These are phyloP conservation scores for Penicillium rolfsii DNA, from an alignment of 2,329 filamentous ascomycete genomes.

Conservation along the genomic window DNA sequence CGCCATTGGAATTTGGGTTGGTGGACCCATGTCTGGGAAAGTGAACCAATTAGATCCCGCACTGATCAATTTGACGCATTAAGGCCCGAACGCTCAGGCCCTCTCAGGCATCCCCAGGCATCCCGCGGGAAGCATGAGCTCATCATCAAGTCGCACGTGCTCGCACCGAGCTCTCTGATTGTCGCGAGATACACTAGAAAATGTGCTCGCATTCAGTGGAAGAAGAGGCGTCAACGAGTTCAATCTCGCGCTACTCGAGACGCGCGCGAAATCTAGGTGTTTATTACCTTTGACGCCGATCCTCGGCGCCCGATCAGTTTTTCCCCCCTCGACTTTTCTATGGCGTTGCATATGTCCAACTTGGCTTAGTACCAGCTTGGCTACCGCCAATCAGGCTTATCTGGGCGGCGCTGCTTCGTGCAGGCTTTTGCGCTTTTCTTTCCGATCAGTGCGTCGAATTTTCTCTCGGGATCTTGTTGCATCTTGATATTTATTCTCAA, in stretches of 20 bases:
- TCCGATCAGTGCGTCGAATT: conserved; percentile 1
- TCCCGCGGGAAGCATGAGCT: conserved; percentile 17
- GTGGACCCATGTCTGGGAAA: conserved; percentile 2
- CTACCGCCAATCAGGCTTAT: conserved; percentile 6
- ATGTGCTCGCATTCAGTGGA: not conserved
- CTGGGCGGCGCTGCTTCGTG: not conserved
- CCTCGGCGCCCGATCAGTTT: not conserved
- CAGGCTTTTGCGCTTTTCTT: not conserved
- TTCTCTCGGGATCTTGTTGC: not conserved
- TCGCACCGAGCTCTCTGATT: conserved; percentile 15
- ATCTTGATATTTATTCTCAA: not conserved
- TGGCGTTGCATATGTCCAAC: not conserved
- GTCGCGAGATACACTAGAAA: conserved; percentile 3
- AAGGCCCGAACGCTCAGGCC: conserved; percentile 1
- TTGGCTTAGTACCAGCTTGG: conserved; percentile 9
- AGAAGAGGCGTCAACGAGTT: not conserved
- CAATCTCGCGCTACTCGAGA: conserved; percentile 7
- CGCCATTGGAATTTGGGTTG: conserved; percentile 14
- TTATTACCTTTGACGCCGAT: conserved; percentile 4
- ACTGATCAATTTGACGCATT: not conserved
- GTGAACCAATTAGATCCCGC: conserved; percentile 7
- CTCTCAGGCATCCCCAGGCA: not conserved
- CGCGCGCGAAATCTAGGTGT: not conserved
- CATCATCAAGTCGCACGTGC: conserved; percentile 28
- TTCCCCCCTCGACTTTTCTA: conserved; percentile 1